These are phyloP conservation scores for Corylus americana DNA, from an alignment of 306 rosid genomes.

Conservation along the genomic window DNA sequence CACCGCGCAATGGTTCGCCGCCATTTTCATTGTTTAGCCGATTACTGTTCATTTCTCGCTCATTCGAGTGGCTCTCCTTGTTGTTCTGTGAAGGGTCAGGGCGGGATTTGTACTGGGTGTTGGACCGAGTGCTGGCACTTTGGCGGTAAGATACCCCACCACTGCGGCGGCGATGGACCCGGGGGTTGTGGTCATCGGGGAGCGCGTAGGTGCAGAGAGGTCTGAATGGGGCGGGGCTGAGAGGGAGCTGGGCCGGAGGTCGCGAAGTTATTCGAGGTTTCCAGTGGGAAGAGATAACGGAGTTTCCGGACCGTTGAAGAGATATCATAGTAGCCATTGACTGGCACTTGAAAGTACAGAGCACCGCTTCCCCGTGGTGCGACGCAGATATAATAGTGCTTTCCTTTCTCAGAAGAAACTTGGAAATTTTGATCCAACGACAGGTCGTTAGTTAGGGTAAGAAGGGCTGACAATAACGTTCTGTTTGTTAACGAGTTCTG, in stretches of 20 bases:
- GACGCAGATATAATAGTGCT: no score
- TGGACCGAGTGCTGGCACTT: conserved; percentile 23
- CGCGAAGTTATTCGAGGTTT: conserved; percentile 16
- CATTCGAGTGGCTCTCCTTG: conserved; percentile 30
- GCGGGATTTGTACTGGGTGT: conserved; percentile 27
- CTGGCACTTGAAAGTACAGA: background rate
- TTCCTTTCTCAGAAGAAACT: no score
- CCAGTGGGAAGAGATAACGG: conserved; percentile 30
- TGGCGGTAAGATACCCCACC: conserved; percentile 18
- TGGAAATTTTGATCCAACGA: background rate
- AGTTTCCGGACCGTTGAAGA: conserved; percentile 35
- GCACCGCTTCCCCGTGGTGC: no score
- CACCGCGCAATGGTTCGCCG: conserved; percentile 13
- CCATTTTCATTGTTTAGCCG: conserved; percentile 28
- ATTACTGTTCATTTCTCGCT: conserved; percentile 27
- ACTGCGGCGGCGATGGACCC: conserved; percentile 37
- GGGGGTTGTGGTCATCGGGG: conserved; percentile 34
- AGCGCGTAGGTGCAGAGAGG: conserved; percentile 33
- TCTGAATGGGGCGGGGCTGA: conserved; percentile 12
- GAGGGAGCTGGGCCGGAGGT: conserved; percentile 30
- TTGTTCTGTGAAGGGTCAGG: conserved; percentile 40
- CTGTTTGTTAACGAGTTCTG: no score
- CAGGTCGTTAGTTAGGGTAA: background rate
- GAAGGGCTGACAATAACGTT: no score
- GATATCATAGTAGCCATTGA: conserved; percentile 50